A percentile compares a stretch with the other conserved stretches of the same genome.
These are phyloP conservation scores for Nitzschia inconspicua DNA, from an alignment of 108 stramenopile genomes.

Conservation along the genomic window DNA sequence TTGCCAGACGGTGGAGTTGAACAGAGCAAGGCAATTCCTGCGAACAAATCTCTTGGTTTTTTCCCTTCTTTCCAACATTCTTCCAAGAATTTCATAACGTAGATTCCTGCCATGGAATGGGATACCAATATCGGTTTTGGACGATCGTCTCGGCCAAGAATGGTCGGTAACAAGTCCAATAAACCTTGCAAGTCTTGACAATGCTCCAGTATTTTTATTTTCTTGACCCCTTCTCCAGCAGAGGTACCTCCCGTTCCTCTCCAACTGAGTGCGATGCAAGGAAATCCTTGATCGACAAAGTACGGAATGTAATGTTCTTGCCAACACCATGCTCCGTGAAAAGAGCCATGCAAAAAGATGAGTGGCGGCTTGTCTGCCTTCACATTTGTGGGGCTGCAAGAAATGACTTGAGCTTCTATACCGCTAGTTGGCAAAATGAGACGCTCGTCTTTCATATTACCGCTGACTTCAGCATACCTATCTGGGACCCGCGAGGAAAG, in stretches of 20 bases:
- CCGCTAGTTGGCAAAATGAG: neutral
- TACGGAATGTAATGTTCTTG: conserved; percentile 47
- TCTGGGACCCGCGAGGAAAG: neutral
- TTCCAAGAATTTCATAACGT: conserved; percentile 61
- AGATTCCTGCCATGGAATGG: conserved; percentile 59
- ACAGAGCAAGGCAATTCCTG: conserved; percentile 68
- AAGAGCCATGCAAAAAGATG: conserved; percentile 68
- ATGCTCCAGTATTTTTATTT: conserved; percentile 56
- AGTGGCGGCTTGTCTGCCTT: conserved; percentile 37
- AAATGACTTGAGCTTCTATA: neutral
- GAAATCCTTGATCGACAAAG: conserved; percentile 50
- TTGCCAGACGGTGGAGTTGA: conserved; percentile 85
- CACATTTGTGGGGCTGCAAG: neutral
- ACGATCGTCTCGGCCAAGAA: neutral
- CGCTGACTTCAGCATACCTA: neutral
- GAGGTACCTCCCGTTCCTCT: conserved; percentile 66
- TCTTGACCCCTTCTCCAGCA: conserved; percentile 66
- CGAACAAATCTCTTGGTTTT: conserved; percentile 14
- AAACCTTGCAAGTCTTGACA: conserved; percentile 41
- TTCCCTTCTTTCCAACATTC: neutral
- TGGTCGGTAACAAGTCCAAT: conserved; percentile 17
- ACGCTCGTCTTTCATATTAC: neutral
- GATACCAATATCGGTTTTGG: conserved; percentile 44
- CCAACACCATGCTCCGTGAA: conserved; percentile 78
- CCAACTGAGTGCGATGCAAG: conserved; percentile 48